Evolutionary conservation across 768 basidiomycete genomes (phyloP), one percentile per base, ranked within the genome.

Genomic region (Mycena indigotica): DNA sequence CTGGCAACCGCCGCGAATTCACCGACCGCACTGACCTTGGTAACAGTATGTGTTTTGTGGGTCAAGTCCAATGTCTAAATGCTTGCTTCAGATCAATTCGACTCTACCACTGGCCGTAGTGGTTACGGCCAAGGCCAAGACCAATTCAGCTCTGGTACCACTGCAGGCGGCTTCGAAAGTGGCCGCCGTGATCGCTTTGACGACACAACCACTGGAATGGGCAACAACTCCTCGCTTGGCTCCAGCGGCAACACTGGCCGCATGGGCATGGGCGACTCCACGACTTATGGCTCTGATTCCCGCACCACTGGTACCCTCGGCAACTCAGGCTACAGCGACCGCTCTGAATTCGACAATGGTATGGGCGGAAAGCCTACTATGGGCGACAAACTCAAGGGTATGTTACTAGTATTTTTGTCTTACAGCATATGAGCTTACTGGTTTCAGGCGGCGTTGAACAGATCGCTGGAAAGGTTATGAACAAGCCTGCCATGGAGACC

Each of bases 381-480:
- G 56, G 56, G 60, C 23, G 56, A 61, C 49, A 61, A 61, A 44
- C 10, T 61, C 25, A 61, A 26, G n/a, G 48, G 29, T 53, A 26
- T 23, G 38, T 5, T 30, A 16, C 6, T 5, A 2, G 28, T 28
- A 21, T 8, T 39, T 17, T 21, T 12, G 24, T 40, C 1, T 24
- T 17, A 46, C 23, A 41, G 12, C 26, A 0, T 15, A 5, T 28
- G 46, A 48, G 28, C n/a, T 46, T n/a, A n/a, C n/a, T n/a, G n/a
- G 15, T 26, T 13, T n/a, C 28, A 57, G 60, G 60, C 12, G 60
- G 53, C 0, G 60, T 53, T 13, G 56, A 58, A 38, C 53, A 62
- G 29, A 49, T 62, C 12, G 60, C 53, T 0, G 56, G 60, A 3
- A 54, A 55, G 28, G 16, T 55, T 12, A 50, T 15, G 30, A 53